Evolutionary conservation across 805 yeast species (phyloP).

Genomic region (Diddensiella caesifluorescens): DNA sequence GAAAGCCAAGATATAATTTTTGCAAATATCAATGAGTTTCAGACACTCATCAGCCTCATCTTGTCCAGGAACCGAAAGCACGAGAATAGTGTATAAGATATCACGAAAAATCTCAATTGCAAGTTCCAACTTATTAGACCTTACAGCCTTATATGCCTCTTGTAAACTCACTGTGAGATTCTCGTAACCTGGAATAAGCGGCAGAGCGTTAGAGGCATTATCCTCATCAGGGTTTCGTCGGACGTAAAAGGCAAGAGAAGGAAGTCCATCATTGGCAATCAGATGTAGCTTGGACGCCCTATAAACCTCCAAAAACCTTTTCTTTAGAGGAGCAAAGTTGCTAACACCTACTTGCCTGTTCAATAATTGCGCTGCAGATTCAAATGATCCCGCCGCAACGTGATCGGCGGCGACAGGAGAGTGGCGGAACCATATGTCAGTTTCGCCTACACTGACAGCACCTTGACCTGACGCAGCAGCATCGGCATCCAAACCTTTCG

Average conservation of each 20-base stretch:
- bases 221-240: slow-evolving; percentile 55
- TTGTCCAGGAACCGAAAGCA: slow-evolving; percentile 63
- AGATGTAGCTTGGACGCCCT: slow-evolving; percentile 71
- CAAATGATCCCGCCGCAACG: slow-evolving; percentile 95
- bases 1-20: slow-evolving; percentile 87
- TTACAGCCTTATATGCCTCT: slow-evolving; percentile 77
- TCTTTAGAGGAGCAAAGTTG: slow-evolving; percentile 80
- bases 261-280: slow-evolving; percentile 68
- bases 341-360: slow-evolving; percentile 84
- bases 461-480: slow-evolving; percentile 25
- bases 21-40: slow-evolving; percentile 66
- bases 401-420: slow-evolving; percentile 87
- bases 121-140: slow-evolving; percentile 72
- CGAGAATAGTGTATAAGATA: slow-evolving; percentile 68
- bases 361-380: slow-evolving; percentile 88
- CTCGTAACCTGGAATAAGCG: slow-evolving; percentile 71
- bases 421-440: slow-evolving; percentile 78
- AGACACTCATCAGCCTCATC: slow-evolving; percentile 74
- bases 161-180: slow-evolving; percentile 54
- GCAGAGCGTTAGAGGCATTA: slow-evolving; percentile 48
- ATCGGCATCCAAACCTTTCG: slow-evolving; percentile 28
- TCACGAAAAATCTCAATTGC: slow-evolving; percentile 78
- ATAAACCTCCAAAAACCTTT: slow-evolving; percentile 78
- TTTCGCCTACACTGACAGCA: slow-evolving; percentile 43
- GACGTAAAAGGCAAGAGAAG: slow-evolving; percentile 62